phyloP scores from a whole-genome alignment of 345 rosid species.

The Ceriops tagal region DNA sequence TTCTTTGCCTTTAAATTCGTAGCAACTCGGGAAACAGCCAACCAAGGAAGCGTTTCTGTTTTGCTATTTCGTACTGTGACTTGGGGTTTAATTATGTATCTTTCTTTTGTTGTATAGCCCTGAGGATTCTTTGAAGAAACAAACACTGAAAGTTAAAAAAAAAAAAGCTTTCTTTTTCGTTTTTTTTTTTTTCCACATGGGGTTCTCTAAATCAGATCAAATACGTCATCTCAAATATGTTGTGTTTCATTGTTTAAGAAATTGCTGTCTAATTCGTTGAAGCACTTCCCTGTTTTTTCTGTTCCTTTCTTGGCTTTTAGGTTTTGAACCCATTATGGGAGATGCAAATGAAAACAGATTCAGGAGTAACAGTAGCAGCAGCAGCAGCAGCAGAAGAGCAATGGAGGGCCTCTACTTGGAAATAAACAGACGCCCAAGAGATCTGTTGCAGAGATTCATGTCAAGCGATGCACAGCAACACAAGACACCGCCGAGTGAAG shows the following conservation, averaged over 20 bases:
- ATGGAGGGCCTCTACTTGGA: slow-evolving; percentile 54
- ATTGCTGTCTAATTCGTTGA: slow-evolving; percentile 1
- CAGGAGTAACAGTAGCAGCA: slow-evolving; percentile 13
- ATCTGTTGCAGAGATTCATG: slow-evolving; percentile 68
- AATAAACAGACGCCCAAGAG: slow-evolving; percentile 62
- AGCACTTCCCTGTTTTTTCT: not conserved
- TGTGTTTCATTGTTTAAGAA: slow-evolving; percentile 14
- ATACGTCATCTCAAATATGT: not conserved
- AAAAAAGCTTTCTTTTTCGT: not conserved
- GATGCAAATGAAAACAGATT: slow-evolving; percentile 40
- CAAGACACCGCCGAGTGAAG: slow-evolving; percentile 16
- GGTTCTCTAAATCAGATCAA: slow-evolving; percentile 32
- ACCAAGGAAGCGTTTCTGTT: slow-evolving; percentile 1
- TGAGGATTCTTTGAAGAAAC: slow-evolving; percentile 1
- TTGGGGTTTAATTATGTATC: slow-evolving; percentile 11
- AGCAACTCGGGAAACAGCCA: not conserved
- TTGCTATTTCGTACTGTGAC: slow-evolving; percentile 9
- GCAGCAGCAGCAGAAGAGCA: slow-evolving; percentile 37
- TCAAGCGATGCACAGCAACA: slow-evolving; percentile 29
- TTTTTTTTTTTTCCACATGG: slow-evolving; percentile 23
- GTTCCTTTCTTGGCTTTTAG: not conserved
- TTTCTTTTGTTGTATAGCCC: slow-evolving; percentile 2
- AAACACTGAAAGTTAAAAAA: not conserved
- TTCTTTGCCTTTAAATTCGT: not conserved
- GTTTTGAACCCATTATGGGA: slow-evolving; percentile 36